A percentile compares a stretch with the other conserved stretches of the same genome.
Evolutionary conservation across 306 rosid genomes (phyloP).

Genomic region (Ceratonia siliqua): DNA sequence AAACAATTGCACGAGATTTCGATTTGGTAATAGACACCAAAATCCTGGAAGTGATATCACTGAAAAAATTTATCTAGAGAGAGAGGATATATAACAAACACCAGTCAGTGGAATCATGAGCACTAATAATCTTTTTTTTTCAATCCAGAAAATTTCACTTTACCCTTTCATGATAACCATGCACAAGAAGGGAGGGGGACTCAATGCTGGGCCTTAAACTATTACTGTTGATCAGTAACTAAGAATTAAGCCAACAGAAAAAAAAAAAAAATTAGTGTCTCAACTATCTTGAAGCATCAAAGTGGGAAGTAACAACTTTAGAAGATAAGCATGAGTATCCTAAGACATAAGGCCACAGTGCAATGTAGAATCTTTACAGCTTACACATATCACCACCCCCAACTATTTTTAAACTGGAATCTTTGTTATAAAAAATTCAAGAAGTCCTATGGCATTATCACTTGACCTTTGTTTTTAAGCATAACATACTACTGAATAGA

Average conservation of each 20-base stretch:
- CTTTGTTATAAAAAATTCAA: background rate
- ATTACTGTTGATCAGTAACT: too few species aligned
- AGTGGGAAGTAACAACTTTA: background rate
- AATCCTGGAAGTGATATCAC: background rate
- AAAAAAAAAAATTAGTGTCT: background rate
- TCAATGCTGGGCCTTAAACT: background rate
- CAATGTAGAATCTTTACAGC: background rate
- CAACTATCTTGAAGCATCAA: background rate
- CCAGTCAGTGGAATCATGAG: background rate
- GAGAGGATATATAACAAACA: slow-evolving; percentile 11
- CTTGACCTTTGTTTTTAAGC: background rate
- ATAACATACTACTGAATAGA: background rate
- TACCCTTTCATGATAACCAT: background rate
- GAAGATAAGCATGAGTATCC: background rate
- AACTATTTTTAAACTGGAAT: background rate
- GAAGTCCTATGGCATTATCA: background rate
- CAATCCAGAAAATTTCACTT: slow-evolving; percentile 6
- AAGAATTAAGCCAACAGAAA: too few species aligned
- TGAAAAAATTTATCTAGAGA: background rate
- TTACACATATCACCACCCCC: background rate
- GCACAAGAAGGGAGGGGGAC: background rate
- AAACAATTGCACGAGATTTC: background rate
- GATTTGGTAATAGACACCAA: background rate
- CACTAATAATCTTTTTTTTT: background rate
- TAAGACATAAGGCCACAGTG: background rate